Percentiles rank a stretch among this genome's conserved stretches.
Conservation (phyloP, 805 yeast genomes). For the Nakazawaea holstii region DNA sequence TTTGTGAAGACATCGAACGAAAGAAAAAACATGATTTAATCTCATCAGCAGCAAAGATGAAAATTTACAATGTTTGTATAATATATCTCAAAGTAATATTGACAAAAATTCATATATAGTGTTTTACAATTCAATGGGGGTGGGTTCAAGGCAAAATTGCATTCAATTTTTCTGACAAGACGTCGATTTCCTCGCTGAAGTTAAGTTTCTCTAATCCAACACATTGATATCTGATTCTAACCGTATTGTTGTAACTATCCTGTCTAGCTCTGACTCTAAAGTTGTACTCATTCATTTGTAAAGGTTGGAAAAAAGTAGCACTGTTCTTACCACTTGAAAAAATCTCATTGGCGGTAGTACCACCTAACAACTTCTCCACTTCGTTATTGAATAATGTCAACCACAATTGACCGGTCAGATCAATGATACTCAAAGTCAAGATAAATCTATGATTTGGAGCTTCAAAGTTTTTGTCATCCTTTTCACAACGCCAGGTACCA, state of each 20-base stretch:
- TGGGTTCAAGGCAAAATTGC: slow-evolving; percentile 20
- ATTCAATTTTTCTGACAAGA: slow-evolving; percentile 42
- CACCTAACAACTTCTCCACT: slow-evolving; percentile 63
- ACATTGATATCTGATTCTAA: slow-evolving; percentile 71
- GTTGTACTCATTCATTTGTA: slow-evolving; percentile 61
- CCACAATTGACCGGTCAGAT: slow-evolving; percentile 81
- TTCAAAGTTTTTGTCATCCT: slow-evolving; percentile 66
- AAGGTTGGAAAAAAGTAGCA: slow-evolving; percentile 39
- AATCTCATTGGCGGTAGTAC: slow-evolving; percentile 58
- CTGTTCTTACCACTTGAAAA: slow-evolving; percentile 31
- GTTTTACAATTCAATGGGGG: too few species aligned
- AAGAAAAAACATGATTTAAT: background rate
- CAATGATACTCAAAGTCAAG: slow-evolving; percentile 70
- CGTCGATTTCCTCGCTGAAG: slow-evolving; percentile 55
- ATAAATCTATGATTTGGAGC: slow-evolving; percentile 79
- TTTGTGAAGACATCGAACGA: background rate
- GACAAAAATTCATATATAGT: background rate
- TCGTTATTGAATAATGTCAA: slow-evolving; percentile 81
- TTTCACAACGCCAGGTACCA: slow-evolving; percentile 90
- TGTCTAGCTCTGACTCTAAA: slow-evolving; percentile 79
- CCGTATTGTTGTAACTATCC: slow-evolving; percentile 77
- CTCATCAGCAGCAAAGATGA: too few species aligned
- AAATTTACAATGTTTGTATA: too few species aligned
- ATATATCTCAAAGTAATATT: too few species aligned
- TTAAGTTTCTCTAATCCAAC: slow-evolving; percentile 48